Conservation (phyloP, 2,329 filamentous ascomycete genomes). For the Metarhizium guizhouense region DNA sequence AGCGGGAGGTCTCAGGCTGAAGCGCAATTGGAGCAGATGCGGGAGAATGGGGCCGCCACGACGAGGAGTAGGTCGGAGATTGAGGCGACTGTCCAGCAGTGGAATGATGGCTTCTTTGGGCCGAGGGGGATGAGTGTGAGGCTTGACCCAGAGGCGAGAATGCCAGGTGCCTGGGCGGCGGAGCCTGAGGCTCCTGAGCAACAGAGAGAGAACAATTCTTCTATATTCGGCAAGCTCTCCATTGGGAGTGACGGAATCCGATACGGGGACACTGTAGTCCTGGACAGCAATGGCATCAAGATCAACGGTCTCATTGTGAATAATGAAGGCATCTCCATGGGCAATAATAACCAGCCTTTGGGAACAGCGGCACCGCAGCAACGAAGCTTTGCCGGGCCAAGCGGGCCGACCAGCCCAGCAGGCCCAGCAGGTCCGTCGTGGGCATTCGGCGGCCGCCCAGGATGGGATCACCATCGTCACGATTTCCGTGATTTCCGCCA, state of each 20-base stretch:
- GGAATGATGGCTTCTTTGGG: conserved; percentile 49
- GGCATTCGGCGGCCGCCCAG: background rate
- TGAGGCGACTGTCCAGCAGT: conserved; percentile 38
- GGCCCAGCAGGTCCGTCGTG: background rate
- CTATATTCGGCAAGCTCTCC: conserved; percentile 23
- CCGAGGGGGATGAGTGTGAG: conserved; percentile 38
- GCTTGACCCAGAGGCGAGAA: conserved; percentile 15
- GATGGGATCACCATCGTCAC: conserved; percentile 8
- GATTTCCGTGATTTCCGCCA: conserved; percentile 1
- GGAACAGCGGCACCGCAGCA: background rate
- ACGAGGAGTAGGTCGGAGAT: conserved; percentile 19
- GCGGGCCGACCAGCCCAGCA: background rate
- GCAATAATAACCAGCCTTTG: background rate
- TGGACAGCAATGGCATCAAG: conserved; percentile 35
- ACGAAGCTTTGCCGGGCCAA: background rate
- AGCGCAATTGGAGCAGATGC: conserved; percentile 32
- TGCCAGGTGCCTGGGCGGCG: conserved; percentile 17
- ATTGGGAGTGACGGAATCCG: conserved; percentile 34
- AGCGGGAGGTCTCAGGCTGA: conserved; percentile 22
- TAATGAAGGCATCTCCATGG: conserved; percentile 25
- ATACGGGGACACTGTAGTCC: conserved; percentile 33
- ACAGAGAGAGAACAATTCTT: background rate
- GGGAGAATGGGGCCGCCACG: conserved; percentile 12
- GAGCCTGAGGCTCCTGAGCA: conserved; percentile 11
- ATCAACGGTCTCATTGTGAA: conserved; percentile 36